phyloP scores from a whole-genome alignment of 2,329 filamentous ascomycete species.

The Plectosphaerella plurivora region DNA sequence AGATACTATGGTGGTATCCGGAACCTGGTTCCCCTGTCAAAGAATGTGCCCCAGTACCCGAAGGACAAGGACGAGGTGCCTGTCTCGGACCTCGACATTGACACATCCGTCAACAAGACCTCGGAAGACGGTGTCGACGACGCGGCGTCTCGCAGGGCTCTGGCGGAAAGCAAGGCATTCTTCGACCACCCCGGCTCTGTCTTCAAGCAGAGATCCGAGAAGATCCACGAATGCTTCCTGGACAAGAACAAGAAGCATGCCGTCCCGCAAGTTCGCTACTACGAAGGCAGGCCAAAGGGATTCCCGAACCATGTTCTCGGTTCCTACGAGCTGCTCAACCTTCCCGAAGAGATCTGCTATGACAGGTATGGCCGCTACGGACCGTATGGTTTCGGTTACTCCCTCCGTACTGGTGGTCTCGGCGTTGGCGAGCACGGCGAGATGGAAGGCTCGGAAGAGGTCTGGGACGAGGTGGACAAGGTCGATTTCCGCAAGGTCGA shows the following conservation, averaged over 20 bases:
- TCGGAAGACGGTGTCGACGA: conserved; percentile 18
- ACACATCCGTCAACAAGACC: conserved; percentile 19
- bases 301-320: conserved; percentile 83
- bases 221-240: conserved; percentile 73
- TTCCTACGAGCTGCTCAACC: conserved; percentile 75
- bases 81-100: conserved; percentile 32
- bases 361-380: conserved; percentile 85
- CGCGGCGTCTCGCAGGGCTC: conserved; percentile 20
- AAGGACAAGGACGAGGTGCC: conserved; percentile 54
- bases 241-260: conserved; percentile 61
- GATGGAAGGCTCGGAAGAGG: conserved; percentile 69
- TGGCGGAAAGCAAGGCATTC: conserved; percentile 52
- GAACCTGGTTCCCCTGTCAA: conserved; percentile 57
- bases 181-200: conserved; percentile 29
- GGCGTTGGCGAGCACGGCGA: conserved; percentile 85
- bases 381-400: conserved; percentile 88
- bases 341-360: conserved; percentile 86
- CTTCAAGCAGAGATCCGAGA: conserved; percentile 33
- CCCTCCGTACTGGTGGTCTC: conserved; percentile 69
- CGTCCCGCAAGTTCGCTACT: conserved; percentile 68
- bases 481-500: conserved; percentile 74
- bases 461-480: conserved; percentile 68
- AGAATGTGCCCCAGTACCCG: conserved; percentile 81
- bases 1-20: conserved; percentile 88
- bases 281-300: conserved; percentile 72